Base-by-base conservation (phyloP, 306 rosid genomes). In the Prunus campanulata region DNA sequence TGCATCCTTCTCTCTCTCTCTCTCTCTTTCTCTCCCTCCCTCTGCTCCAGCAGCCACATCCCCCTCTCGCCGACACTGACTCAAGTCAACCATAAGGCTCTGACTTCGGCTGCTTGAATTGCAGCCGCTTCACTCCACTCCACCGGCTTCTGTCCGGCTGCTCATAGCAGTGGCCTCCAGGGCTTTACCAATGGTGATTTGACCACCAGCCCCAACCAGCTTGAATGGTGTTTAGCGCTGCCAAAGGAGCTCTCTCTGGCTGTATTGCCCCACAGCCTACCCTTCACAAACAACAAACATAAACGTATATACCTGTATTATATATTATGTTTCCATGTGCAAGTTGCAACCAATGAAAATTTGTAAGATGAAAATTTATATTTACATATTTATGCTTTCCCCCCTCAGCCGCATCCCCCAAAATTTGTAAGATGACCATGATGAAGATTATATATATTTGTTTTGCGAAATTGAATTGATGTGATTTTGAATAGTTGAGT, bases 111-210 rank as follows among this genome's bases (percentile, higher is more conserved):
- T 0, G 96, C 97, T 63, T 93, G 96, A 66, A 90, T 93, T 0
- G 97, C 96, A 0, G 96, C 96, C 0, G 90, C 94, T 3, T 89
- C 91, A 27, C 93, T 90, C 88, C 83, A 79, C 51, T 82, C 94
- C 59, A 87, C 91, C 0, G 89, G 78, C 74, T 93, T 89, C 65
- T 79, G 66, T 30, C 94, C 89, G 0, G 86, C 90, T 0, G 96
- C 20, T 81, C 30, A 86, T 2, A 18, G 84, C 88, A 0, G 94
- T 85, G 3, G 93, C 96, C 77, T 90, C 91, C 0, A 90, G 88
- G 70, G 97, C 96, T 79, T 93, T 91, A 0, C 93, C 97, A 1
- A 93, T 90, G 5, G 96, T 90, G 77, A 93, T 82, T 49, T 86
- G 85, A 16, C 71, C 62, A 0, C 78, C 73, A 1, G 24, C 52